A percentile compares a stretch with the other conserved stretches of the same genome.
phyloP scores from a whole-genome alignment of 306 rosid genomes.

The Carpinus fangiana region DNA sequence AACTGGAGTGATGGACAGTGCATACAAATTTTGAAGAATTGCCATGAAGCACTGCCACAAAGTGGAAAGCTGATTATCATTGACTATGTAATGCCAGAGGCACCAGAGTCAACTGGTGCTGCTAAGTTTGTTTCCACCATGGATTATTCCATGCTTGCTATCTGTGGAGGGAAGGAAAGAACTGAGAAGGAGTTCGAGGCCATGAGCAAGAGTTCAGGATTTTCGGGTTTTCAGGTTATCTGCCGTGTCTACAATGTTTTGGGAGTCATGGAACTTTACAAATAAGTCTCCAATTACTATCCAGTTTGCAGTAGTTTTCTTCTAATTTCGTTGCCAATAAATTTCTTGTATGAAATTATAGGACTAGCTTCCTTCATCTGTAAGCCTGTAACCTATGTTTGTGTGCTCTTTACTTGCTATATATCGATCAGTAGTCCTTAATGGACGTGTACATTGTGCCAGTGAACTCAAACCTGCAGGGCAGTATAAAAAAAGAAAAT shows the following conservation, averaged over 20 bases:
- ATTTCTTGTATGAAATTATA: too few relatives aligned
- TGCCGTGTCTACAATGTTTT: background rate
- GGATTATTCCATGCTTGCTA: constrained; percentile 6
- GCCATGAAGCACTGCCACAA: constrained; percentile 14
- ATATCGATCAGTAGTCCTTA: too few relatives aligned
- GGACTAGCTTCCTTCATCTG: too few relatives aligned
- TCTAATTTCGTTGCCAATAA: too few relatives aligned
- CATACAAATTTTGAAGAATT: constrained; percentile 15
- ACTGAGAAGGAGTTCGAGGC: constrained; percentile 14
- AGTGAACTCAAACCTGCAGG: too few relatives aligned
- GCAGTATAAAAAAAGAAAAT: too few relatives aligned
- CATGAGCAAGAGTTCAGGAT: constrained; percentile 22
- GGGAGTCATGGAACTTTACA: constrained; percentile 21
- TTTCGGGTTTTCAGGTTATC: constrained; percentile 12
- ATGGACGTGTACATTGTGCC: too few relatives aligned
- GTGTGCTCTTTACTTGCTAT: too few relatives aligned
- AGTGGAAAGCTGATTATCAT: constrained; percentile 28
- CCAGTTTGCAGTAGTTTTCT: background rate
- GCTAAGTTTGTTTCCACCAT: background rate
- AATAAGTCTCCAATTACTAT: background rate
- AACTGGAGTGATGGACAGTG: constrained; percentile 28
- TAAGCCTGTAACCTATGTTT: too few relatives aligned
- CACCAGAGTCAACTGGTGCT: constrained; percentile 14
- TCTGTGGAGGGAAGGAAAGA: constrained; percentile 19
- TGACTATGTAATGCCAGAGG: constrained; percentile 28